phyloP scores from a whole-genome alignment of 179 eudicot species.

The Heliamphora pulchella region DNA sequence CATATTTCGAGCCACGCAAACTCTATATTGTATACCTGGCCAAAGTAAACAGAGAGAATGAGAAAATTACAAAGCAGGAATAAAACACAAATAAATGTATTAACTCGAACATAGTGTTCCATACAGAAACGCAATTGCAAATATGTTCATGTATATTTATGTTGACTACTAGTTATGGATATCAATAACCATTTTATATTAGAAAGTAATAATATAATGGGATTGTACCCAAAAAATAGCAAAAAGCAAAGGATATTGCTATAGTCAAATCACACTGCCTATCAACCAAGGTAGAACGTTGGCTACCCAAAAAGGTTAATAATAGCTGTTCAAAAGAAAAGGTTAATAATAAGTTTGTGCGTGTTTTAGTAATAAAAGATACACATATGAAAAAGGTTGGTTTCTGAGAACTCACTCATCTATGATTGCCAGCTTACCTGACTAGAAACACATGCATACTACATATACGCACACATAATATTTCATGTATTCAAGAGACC shows the following conservation, averaged over 20 bases:
- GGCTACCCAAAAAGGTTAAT: neutral
- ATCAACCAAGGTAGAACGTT: neutral
- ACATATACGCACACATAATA: neutral
- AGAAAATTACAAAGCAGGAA: neutral
- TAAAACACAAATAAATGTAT: no score
- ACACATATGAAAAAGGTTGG: neutral
- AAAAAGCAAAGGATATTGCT: neutral
- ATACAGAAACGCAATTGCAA: no score
- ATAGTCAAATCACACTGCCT: neutral
- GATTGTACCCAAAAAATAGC: neutral
- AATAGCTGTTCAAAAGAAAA: no score
- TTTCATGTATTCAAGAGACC: neutral
- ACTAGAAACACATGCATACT: neutral
- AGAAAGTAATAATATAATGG: no score
- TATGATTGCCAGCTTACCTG: neutral
- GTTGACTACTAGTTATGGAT: no score
- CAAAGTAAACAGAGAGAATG: neutral
- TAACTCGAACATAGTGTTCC: no score
- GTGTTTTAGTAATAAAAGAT: neutral
- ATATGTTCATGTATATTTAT: no score
- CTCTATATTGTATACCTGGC: constrained; percentile 13
- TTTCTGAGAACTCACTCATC: neutral
- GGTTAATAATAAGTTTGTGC: no score
- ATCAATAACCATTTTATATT: no score
- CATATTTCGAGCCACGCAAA: constrained; percentile 26